Base-by-base conservation (phyloP, 139 green algal species). In the Chlorella sp. region DNA sequence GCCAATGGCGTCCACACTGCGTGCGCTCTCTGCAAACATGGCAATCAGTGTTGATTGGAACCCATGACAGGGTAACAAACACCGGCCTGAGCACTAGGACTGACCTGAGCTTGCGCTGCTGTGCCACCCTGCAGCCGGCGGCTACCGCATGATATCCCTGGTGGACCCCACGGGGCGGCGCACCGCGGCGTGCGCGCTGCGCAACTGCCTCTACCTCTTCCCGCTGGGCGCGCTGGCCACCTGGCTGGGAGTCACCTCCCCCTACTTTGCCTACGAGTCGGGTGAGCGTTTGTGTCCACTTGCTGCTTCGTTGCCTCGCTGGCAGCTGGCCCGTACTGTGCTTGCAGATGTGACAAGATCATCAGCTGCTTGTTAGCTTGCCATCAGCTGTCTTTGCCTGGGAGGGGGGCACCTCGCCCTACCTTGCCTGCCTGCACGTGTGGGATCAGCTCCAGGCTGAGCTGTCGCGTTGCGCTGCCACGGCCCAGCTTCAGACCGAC, bases 141-240 rank as follows among this genome's bases (percentile, higher is more conserved):
- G 97, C 32, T 97, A 96, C 82, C 90, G 90, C 71, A 99, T 99
- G 98, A 91, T 99, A 69, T 97, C 96, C 5, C 89, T 96, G 69
- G 40, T 96, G 2, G 98, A 99, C 90, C 66, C 94, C 2, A 97
- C 92, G 2, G 98, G 98, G 32, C 90, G 94, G 37, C 94, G 98
- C 60, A 97, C 95, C 16, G 98, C 97, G 22, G 91, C 91, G 15
- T 96, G 92, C 39, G 95, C 96, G 15, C 90, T 99, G 89, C 95
- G 98, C 53, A 98, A 99, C 90, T 95, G 91, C 83, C 28, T 97
- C 37, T 97, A 98, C 91, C 86, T 99, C 40, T 82, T 99, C 40
- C 98, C 98, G 0, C 90, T 99, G 34, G 97, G 98, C 0, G 84
- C 94, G 34, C 80, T 94, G 7, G 95, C 95, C 36, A 90, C 91